Evolutionary conservation across 1,139 yeast genomes (phyloP).

Genomic region (Hanseniaspora sp.): DNA sequence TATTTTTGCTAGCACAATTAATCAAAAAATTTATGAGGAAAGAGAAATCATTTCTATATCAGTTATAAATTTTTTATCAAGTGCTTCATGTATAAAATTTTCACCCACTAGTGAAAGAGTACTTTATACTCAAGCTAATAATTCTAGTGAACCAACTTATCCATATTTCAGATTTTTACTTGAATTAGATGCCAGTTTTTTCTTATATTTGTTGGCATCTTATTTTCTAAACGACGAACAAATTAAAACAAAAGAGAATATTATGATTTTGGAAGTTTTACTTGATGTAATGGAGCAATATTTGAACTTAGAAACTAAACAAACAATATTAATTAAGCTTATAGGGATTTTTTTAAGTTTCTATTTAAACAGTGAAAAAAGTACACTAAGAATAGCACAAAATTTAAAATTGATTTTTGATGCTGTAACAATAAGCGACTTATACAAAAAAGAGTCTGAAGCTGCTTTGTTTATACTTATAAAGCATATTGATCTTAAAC

Average conservation of each 20-base stretch:
- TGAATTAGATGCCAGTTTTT: slow-evolving; percentile 20
- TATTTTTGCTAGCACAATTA: background rate
- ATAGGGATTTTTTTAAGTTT: slow-evolving; percentile 61
- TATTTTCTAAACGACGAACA: slow-evolving; percentile 3
- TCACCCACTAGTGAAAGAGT: background rate
- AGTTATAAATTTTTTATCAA: background rate
- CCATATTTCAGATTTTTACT: slow-evolving; percentile 30
- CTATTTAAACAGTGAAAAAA: slow-evolving; percentile 69
- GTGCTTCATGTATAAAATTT: slow-evolving; percentile 1
- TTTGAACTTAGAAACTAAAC: background rate
- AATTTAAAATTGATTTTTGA: background rate
- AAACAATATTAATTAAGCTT: slow-evolving; percentile 26
- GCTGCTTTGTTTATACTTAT: slow-evolving; percentile 23
- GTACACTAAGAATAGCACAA: slow-evolving; percentile 44
- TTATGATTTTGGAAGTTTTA: background rate
- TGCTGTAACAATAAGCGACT: background rate
- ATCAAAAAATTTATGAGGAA: background rate
- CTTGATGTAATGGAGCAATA: background rate
- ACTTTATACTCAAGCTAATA: background rate
- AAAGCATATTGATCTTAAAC: slow-evolving; percentile 19
- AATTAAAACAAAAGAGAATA: background rate
- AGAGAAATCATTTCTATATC: background rate
- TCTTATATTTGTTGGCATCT: slow-evolving; percentile 24
- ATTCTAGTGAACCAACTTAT: slow-evolving; percentile 24
- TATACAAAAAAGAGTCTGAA: slow-evolving; percentile 22